Conservation (phyloP, 441 rosid genomes). For the Erodium texanum region DNA sequence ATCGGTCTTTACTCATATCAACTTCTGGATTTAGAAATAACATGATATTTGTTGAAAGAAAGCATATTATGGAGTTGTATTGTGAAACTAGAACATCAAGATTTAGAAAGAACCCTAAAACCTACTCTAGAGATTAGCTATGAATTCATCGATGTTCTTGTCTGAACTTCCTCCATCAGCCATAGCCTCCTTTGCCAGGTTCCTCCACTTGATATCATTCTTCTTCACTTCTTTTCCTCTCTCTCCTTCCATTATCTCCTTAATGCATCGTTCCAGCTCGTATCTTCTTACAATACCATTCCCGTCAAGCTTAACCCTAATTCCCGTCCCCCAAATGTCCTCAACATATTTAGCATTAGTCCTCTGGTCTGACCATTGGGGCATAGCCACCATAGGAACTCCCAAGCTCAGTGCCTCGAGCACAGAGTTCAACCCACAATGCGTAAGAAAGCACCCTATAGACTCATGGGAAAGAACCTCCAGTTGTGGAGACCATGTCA, state of each 20-base stretch:
- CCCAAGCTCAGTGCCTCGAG: background rate
- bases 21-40: no score
- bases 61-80: no score
- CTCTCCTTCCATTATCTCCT: slow-evolving; percentile 4
- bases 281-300: background rate
- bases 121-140: background rate
- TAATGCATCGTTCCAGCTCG: slow-evolving; percentile 2
- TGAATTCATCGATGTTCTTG: background rate
- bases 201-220: background rate
- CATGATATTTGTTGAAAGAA: no score
- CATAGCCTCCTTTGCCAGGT: background rate
- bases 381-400: slow-evolving; percentile 1
- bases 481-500: slow-evolving; percentile 3
- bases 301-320: background rate
- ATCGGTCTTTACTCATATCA: background rate
- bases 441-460: background rate
- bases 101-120: background rate
- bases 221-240: background rate
- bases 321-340: background rate
- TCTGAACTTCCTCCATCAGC: background rate
- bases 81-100: background rate
- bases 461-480: background rate
- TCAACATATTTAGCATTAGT: background rate
- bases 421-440: slow-evolving; percentile 2
- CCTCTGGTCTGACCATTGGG: background rate